phyloP scores from a whole-genome alignment of 2,329 filamentous ascomycete species.

The Sporothrix pallida region DNA sequence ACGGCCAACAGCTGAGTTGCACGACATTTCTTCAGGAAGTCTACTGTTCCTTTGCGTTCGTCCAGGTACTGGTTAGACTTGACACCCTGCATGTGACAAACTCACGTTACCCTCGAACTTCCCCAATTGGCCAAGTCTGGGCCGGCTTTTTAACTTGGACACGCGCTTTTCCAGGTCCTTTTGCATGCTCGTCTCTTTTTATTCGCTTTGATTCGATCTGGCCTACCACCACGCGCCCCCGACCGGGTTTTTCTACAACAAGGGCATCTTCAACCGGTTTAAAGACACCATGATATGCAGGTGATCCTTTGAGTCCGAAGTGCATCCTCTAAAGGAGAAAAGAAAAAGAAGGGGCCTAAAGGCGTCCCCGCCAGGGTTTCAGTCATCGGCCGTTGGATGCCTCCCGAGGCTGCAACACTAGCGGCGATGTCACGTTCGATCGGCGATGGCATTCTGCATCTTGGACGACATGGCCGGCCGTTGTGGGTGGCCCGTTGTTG shows the following conservation, averaged over 20 bases:
- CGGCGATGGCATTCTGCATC: slow-evolving; percentile 18
- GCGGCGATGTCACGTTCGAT: slow-evolving; percentile 25
- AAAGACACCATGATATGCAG: slow-evolving; percentile 14
- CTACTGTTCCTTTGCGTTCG: neutral
- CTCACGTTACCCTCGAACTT: slow-evolving; percentile 3
- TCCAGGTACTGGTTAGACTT: neutral
- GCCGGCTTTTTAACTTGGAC: neutral
- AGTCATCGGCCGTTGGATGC: slow-evolving; percentile 21
- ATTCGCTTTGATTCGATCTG: neutral
- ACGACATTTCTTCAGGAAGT: neutral
- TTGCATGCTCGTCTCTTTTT: neutral
- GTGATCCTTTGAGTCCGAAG: neutral
- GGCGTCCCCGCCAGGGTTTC: neutral
- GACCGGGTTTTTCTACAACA: neutral
- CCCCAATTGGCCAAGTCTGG: neutral
- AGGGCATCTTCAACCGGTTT: neutral
- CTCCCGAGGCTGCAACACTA: neutral
- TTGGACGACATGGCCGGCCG: neutral
- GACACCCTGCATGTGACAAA: neutral
- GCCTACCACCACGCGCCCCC: neutral
- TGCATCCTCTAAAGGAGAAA: neutral
- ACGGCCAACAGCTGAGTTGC: slow-evolving; percentile 19
- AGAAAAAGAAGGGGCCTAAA: neutral
- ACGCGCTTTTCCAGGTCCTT: slow-evolving; percentile 1
- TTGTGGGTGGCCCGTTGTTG: neutral